Conservation (phyloP, 768 basidiomycete species). For the Tricholoma bakamatsutake region DNA sequence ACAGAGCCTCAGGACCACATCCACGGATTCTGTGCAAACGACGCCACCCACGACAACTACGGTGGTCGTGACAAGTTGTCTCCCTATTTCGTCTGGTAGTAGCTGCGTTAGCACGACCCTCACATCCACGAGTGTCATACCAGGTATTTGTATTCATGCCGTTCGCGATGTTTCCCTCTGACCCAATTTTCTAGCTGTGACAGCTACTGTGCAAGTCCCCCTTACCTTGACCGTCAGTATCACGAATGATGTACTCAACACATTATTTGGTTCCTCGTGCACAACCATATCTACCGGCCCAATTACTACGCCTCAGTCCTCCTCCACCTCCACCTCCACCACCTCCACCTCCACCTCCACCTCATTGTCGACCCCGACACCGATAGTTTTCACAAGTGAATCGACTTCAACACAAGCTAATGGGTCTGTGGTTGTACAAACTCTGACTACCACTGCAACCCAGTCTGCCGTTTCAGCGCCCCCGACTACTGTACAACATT, state of each 20-base stretch:
- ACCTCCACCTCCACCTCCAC: conserved; percentile 12
- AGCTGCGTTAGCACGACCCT: background rate
- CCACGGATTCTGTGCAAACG: conserved; percentile 28
- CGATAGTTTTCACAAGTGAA: conserved; percentile 24
- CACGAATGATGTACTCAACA: conserved; percentile 26
- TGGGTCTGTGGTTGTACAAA: conserved; percentile 32
- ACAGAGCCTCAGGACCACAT: conserved; percentile 28
- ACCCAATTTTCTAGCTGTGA: conserved; percentile 9
- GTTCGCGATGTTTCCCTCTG: conserved; percentile 5
- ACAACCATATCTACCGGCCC: conserved; percentile 12
- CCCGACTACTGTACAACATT: conserved; percentile 11
- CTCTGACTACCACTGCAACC: conserved; percentile 32
- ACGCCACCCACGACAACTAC: conserved; percentile 20
- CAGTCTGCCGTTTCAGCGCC: conserved; percentile 25
- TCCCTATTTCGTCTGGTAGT: background rate
- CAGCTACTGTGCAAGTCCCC: conserved; percentile 32
- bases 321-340: background rate
- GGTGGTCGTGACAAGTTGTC: conserved; percentile 10
- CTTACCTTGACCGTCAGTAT: conserved; percentile 31
- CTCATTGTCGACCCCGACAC: conserved; percentile 21
- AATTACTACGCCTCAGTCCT: conserved; percentile 7
- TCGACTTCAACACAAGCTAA: conserved; percentile 33
- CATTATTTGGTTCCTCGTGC: conserved; percentile 37
- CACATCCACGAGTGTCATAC: conserved; percentile 12
- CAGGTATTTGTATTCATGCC: conserved; percentile 20